Base-by-base conservation (phyloP, 1,139 yeast genomes). In the Tardiomyces blankii region DNA sequence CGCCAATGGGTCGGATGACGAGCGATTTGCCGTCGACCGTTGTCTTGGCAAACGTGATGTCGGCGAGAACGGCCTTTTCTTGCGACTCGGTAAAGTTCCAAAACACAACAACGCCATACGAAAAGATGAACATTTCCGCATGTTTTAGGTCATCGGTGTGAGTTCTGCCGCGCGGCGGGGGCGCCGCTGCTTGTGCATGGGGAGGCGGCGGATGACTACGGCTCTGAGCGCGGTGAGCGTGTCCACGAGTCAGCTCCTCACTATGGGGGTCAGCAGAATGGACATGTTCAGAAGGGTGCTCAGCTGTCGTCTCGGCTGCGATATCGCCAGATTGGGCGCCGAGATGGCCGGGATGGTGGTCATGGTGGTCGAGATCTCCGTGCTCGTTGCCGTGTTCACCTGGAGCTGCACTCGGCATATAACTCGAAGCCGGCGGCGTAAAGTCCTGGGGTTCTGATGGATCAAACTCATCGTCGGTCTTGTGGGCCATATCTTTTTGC, bases 21-120 rank as follows among this genome's bases (percentile, higher is more conserved):
- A 89, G 66, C 1, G 60, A 53, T 45, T 14, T 50, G 44, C 23
- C 45, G 49, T 27, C 32, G 43, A 16, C 49, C 45, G 3, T 50
- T 43, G 1, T 49, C 51, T 57, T 68, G 2, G 91, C 89, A 68
- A 89, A 87, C 16, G 91, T 84, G 53, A 91, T 71, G 61, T 91
- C 98, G 0, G 97, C 97, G 48, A 91, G 72, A 14, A 91, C 79
- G 56, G 89, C 91, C 67, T 89, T 88, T 59, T 91, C 98, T 59
- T 91, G 96, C 11, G 78, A 72, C 60, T 88, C 96, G 2, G 93
- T 81, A 55, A 91, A 88, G 61, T 91, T 91, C 98, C 98, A 91
- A 59, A 91, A 89, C 14, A 91, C 97, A 18, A 91, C 87, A 19
- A 91, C 95, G 14, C 98, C 98, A 60, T 91, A 91, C 46, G 80